Base-by-base conservation (phyloP, 1,284 basidiomycete genomes). In the Cutaneotrichosporon mucoides region DNA sequence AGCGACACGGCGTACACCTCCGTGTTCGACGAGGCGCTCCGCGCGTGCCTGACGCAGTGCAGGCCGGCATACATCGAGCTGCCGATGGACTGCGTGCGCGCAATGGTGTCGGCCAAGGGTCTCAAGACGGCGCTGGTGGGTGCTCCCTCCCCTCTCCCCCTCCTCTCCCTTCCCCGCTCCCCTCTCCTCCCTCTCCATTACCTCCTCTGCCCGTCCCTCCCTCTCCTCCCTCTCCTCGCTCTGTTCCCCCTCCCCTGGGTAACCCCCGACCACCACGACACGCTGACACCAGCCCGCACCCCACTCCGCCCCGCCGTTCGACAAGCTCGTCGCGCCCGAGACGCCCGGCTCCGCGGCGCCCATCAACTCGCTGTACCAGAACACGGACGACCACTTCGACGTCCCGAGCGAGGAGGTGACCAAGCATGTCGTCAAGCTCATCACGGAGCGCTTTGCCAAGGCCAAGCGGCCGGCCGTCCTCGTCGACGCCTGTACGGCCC, bases 31-130 rank as follows among this genome's bases (percentile, higher is more conserved):
- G 83, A 87, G 45, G 81, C 92, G 51, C 80, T 98, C 53, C 83
- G 81, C 3, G 84, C 86, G 34, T 91, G 90, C 61, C 83, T 96
- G 55, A 58, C 59, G 43, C 67, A 90, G 83, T 88, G 88, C 40
- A 84, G 89, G 16, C 93, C 94, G 0, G 90, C 89, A 15, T 98
- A 98, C 74, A 79, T 98, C 55, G 85, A 88, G 42, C 81, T 98
- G 6, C 95, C 94, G 0, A 93, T 88, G 11, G 89, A 98, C 69
- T 79, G 93, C 45, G 87, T 90, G 6, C 82, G 85, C 68, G 79
- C 82, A 53, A 84, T 86, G 68, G 86, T 94, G 34, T 83, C 89
- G 0, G 77, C 84, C 3, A 82, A 83, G 48, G 82, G 84, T 8
- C 82, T 98, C 53, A 78, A 84, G 55, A 84, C 15, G 50, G 43